These are phyloP conservation scores for Elaphomyces granulatus DNA, from an alignment of 495 filamentous ascomycete genomes.

Conservation along the genomic window DNA sequence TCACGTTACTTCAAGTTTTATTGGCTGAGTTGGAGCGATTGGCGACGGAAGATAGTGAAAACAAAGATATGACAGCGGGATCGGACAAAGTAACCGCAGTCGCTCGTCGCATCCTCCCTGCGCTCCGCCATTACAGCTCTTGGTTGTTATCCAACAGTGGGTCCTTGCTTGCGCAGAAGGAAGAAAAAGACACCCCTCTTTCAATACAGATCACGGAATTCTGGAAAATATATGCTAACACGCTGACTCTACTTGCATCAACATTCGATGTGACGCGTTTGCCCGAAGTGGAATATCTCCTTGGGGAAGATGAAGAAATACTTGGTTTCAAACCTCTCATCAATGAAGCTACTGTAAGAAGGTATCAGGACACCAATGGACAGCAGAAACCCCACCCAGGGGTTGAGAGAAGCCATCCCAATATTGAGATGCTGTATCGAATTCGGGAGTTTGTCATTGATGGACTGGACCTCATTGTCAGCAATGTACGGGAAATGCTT, in stretches of 20 bases:
- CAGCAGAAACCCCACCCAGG: conserved; percentile 37
- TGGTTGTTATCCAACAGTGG: conserved; percentile 47
- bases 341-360: conserved; percentile 31
- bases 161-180: conserved; percentile 36
- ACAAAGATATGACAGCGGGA: conserved; percentile 22
- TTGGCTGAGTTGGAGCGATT: conserved; percentile 49
- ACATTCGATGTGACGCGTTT: conserved; percentile 44
- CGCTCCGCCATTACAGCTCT: conserved; percentile 56
- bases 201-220: conserved; percentile 47
- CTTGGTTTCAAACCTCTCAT: conserved; percentile 59
- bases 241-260: conserved; percentile 46
- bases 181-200: conserved; percentile 42
- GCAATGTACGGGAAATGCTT: conserved; percentile 34
- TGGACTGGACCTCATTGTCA: conserved; percentile 42
- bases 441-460: conserved; percentile 54
- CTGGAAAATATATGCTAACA: conserved; percentile 58
- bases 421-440: conserved; percentile 57
- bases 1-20: conserved; percentile 60
- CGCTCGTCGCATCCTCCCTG: conserved; percentile 50
- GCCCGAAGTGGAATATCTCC: conserved; percentile 47
- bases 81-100: conserved; percentile 46
- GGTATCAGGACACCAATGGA: conserved; percentile 32
- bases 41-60: conserved; percentile 32
- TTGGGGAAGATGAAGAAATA: conserved; percentile 65
- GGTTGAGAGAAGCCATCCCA: conserved; percentile 44